A percentile compares a stretch with the other conserved stretches of the same genome.
Conservation (phyloP, 169 alveolate species). For the Amoebophrya sp. region DNA sequence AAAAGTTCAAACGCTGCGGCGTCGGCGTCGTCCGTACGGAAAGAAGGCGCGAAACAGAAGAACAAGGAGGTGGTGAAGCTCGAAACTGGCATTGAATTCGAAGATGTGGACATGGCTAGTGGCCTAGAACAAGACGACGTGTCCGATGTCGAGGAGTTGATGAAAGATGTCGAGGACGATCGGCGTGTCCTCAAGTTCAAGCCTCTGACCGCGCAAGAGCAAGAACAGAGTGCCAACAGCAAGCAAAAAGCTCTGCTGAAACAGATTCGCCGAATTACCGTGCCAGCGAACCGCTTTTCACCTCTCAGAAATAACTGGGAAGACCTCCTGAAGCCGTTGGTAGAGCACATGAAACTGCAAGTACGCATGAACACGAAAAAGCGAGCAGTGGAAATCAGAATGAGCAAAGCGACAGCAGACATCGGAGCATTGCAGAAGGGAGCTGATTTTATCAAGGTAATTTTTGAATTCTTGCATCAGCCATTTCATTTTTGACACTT, state of each 20-base stretch:
- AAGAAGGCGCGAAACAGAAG: background rate
- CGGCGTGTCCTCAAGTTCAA: background rate
- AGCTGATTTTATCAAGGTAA: conserved; percentile 50
- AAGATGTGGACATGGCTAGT: background rate
- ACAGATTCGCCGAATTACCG: background rate
- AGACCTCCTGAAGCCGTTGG: conserved; percentile 80
- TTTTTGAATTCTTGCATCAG: background rate
- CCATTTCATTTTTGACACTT: background rate
- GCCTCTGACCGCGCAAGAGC: background rate
- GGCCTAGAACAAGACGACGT: background rate
- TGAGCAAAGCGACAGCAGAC: conserved; percentile 42
- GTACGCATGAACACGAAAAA: conserved; percentile 86
- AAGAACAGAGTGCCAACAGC: background rate
- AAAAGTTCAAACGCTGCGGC: no score
- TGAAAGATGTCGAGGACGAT: background rate
- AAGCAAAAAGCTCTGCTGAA: background rate
- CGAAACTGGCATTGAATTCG: background rate
- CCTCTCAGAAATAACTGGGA: conserved; percentile 85
- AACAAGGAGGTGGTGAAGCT: background rate
- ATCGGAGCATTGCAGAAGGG: conserved; percentile 51
- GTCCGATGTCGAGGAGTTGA: background rate
- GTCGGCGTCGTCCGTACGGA: no score
- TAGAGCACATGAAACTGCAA: conserved; percentile 87
- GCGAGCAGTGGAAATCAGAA: conserved; percentile 77
- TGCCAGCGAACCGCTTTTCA: conserved; percentile 39